A percentile compares a stretch with the other conserved stretches of the same genome.
phyloP scores from a whole-genome alignment of 257 asterid species.

The Coffea eugenioides region DNA sequence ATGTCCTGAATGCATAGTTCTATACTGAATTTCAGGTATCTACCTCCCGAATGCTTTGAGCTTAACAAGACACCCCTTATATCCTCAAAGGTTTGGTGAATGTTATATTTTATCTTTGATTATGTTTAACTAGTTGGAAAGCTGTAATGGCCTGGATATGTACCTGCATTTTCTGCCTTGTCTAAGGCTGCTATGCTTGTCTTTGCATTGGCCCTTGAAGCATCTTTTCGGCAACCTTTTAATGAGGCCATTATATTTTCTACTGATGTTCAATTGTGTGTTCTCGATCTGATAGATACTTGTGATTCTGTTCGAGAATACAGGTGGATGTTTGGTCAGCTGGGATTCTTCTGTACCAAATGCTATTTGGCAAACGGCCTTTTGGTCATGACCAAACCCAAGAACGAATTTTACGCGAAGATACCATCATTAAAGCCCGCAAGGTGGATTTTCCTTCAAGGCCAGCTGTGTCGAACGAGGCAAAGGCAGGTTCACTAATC shows the following conservation, averaged over 20 bases:
- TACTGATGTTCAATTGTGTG: not conserved
- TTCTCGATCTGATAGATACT: not conserved
- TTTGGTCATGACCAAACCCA: constrained; percentile 97
- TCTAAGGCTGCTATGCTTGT: not conserved
- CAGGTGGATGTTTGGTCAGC: constrained; percentile 99
- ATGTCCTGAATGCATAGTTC: constrained; percentile 3
- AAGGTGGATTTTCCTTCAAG: constrained; percentile 93
- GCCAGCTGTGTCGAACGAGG: constrained; percentile 89
- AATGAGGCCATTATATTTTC: not conserved
- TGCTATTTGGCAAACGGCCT: constrained; percentile 93
- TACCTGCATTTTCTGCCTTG: not conserved
- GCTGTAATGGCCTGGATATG: not conserved
- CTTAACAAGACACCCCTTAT: constrained; percentile 91
- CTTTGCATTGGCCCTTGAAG: not conserved
- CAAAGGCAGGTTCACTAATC: constrained; percentile 55
- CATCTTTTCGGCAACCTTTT: not conserved
- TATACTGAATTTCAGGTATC: constrained; percentile 57
- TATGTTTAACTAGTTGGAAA: not conserved
- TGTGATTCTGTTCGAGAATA: constrained; percentile 12
- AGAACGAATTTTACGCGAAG: constrained; percentile 94
- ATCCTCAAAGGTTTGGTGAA: constrained; percentile 82
- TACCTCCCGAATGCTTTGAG: constrained; percentile 99
- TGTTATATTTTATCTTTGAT: not conserved
- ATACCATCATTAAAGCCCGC: constrained; percentile 91
- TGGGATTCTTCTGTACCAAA: constrained; percentile 89